A percentile compares a stretch with the other conserved stretches of the same genome.
These are phyloP conservation scores for Podospora pseudocomata DNA, from an alignment of 495 filamentous ascomycete species.

Conservation along the genomic window DNA sequence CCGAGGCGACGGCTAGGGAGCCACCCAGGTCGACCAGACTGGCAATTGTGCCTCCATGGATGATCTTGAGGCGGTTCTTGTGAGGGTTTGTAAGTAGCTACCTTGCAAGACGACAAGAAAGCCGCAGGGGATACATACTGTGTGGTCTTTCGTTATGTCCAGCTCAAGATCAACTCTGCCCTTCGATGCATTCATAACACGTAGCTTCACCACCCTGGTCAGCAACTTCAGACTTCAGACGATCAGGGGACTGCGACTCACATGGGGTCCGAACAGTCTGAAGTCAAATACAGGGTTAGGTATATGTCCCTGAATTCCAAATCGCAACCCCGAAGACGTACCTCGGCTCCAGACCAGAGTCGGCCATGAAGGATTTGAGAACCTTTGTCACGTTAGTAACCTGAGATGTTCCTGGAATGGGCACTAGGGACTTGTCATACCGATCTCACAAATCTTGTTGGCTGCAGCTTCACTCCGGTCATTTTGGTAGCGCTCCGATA, in stretches of 20 bases:
- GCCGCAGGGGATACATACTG: conserved; percentile 48
- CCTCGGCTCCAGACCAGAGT: conserved; percentile 85
- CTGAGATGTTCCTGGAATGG: background rate
- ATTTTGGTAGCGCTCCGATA: conserved; percentile 16
- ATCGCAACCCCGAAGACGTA: conserved; percentile 36
- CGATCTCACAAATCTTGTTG: conserved; percentile 39
- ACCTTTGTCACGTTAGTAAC: conserved; percentile 48
- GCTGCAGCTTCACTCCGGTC: conserved; percentile 31
- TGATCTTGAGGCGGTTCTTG: conserved; percentile 82
- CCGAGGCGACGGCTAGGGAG: conserved; percentile 87
- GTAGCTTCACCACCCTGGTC: conserved; percentile 51
- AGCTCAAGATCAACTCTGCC: conserved; percentile 86
- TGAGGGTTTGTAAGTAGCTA: conserved; percentile 5
- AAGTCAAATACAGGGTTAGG: background rate
- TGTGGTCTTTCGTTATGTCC: conserved; percentile 81
- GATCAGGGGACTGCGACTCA: conserved; percentile 20
- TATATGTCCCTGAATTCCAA: background rate
- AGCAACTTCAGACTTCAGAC: background rate
- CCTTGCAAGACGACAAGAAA: background rate
- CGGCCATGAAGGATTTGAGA: conserved; percentile 74
- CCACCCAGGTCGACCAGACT: conserved; percentile 95
- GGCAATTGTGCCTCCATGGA: conserved; percentile 94
- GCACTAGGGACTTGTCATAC: conserved; percentile 24
- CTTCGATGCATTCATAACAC: conserved; percentile 68
- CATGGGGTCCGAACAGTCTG: conserved; percentile 44